Evolutionary conservation across 306 rosid genomes (phyloP).

Genomic region (Quillaja saponaria): DNA sequence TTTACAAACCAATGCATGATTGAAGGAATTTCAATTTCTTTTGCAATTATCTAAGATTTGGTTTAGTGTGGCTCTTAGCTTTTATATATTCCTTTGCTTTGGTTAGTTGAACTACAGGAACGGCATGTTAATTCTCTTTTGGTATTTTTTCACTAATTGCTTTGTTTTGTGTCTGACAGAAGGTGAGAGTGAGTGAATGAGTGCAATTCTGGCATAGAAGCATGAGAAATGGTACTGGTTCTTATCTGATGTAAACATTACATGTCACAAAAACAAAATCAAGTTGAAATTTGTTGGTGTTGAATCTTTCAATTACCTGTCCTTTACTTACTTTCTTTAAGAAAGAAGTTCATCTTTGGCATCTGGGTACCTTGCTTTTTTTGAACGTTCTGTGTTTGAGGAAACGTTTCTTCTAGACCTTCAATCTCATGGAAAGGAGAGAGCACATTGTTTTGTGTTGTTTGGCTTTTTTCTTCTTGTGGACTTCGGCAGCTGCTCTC

Average conservation of each 20-base stretch:
- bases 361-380: constrained; percentile 22
- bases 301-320: constrained; percentile 52
- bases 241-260: constrained; percentile 43
- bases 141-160: constrained; percentile 33
- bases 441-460: constrained; percentile 31
- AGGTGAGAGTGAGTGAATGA: constrained; percentile 39
- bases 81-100: constrained; percentile 53
- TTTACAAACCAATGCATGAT: constrained; percentile 58
- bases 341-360: constrained; percentile 28
- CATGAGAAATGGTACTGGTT: constrained; percentile 30
- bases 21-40: constrained; percentile 63
- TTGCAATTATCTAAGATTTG: constrained; percentile 53
- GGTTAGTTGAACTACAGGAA: constrained; percentile 50
- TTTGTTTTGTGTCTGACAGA: constrained; percentile 49
- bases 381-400: constrained; percentile 3
- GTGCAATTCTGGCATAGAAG: constrained; percentile 44
- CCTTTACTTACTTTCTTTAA: constrained; percentile 30
- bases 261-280: constrained; percentile 38
- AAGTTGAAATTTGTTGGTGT: constrained; percentile 42
- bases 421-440: constrained; percentile 52
- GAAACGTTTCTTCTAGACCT: constrained; percentile 24
- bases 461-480: constrained; percentile 47
- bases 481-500: constrained; percentile 48
- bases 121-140: constrained; percentile 52
- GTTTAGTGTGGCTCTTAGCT: constrained; percentile 36